Percentiles rank a stretch among this genome's conserved stretches.
Conservation (phyloP, 2,329 filamentous ascomycete species). For the Thielaviopsis punctulata region DNA sequence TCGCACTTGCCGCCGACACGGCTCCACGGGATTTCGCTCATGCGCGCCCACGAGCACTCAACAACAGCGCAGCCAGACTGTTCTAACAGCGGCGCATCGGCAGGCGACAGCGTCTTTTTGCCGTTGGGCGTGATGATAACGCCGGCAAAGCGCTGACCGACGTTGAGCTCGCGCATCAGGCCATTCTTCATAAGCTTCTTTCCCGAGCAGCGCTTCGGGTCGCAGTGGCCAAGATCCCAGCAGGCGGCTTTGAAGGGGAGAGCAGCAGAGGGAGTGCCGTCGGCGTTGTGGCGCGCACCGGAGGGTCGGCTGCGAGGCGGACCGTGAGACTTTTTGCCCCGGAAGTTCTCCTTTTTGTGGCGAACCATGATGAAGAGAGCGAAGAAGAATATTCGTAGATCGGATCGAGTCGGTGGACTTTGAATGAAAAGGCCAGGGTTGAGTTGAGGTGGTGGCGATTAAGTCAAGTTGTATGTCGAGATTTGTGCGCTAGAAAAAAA, state of each 20-base stretch:
- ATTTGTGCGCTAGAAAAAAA: no score
- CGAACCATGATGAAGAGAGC: slow-evolving; percentile 57
- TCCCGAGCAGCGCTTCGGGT: slow-evolving; percentile 88
- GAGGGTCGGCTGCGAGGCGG: slow-evolving; percentile 38
- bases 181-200: slow-evolving; percentile 87
- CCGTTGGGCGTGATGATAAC: slow-evolving; percentile 93
- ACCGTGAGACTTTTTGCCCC: slow-evolving; percentile 54
- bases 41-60: slow-evolving; percentile 91
- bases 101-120: slow-evolving; percentile 66
- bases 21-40: slow-evolving; percentile 76
- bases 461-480: background rate
- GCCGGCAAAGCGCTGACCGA: slow-evolving; percentile 81
- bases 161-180: slow-evolving; percentile 78
- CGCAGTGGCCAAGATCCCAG: slow-evolving; percentile 96
- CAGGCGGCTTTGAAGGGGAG: slow-evolving; percentile 77
- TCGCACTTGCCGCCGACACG: slow-evolving; percentile 90
- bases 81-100: slow-evolving; percentile 66
- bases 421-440: background rate
- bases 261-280: slow-evolving; percentile 22
- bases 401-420: background rate
- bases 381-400: background rate
- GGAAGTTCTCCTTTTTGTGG: slow-evolving; percentile 80
- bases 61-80: slow-evolving; percentile 88
- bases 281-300: slow-evolving; percentile 18
- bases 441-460: background rate